A percentile compares a stretch with the other conserved stretches of the same genome.
Conservation (phyloP, 495 filamentous ascomycete genomes). For the Cairneyella variabilis region DNA sequence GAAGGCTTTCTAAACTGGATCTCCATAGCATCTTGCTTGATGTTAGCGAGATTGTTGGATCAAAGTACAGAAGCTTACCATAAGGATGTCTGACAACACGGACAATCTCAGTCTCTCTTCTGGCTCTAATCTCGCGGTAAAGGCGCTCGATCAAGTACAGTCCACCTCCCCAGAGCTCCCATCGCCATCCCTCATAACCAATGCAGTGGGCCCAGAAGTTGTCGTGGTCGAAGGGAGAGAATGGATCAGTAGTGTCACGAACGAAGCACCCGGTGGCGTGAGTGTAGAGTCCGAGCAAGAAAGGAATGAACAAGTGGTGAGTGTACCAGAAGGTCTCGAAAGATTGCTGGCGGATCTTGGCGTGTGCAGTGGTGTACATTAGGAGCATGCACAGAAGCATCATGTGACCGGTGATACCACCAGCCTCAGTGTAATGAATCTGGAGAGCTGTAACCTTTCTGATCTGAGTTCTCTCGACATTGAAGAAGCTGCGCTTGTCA, state of each 20-base stretch:
- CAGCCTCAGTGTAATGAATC: constrained; percentile 86
- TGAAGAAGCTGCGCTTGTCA: constrained; percentile 73
- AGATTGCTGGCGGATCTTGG: constrained; percentile 90
- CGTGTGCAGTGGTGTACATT: constrained; percentile 96
- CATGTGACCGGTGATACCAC: constrained; percentile 92
- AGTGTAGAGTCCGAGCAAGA: constrained; percentile 89
- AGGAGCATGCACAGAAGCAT: constrained; percentile 99
- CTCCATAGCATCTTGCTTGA: constrained; percentile 80
- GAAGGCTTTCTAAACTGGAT: constrained; percentile 95
- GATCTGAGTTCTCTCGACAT: constrained; percentile 83
- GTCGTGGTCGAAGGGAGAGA: constrained; percentile 78
- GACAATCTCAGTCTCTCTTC: constrained; percentile 81
- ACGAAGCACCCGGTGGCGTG: constrained; percentile 97
- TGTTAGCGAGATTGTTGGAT: constrained; percentile 29
- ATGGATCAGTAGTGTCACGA: constrained; percentile 62
- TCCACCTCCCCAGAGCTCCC: constrained; percentile 85
- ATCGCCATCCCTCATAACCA: constrained; percentile 95
- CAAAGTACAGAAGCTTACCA: constrained; percentile 49
- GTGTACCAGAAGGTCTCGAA: constrained; percentile 99
- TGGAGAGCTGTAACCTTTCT: constrained; percentile 78
- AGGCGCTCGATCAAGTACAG: constrained; percentile 86
- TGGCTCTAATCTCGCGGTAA: constrained; percentile 83
- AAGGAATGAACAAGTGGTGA: constrained; percentile 95
- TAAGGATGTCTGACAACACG: constrained; percentile 98
- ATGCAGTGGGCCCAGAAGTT: constrained; percentile 91